Evolutionary conservation across 768 basidiomycete species (phyloP).

Genomic region (Boletus subcaerulescens): DNA sequence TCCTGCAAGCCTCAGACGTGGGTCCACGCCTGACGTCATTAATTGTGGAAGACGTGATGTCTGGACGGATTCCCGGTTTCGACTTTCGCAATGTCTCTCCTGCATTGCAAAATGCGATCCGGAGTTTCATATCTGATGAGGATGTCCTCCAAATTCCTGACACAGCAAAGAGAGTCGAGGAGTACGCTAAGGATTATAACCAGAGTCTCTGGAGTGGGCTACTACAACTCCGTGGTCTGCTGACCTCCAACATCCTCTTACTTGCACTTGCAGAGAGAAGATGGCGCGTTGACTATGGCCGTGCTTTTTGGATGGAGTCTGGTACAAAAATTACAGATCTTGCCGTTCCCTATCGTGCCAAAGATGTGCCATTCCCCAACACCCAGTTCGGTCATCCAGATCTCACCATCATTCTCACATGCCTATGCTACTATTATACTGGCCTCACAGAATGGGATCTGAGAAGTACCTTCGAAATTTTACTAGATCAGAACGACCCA

Average conservation of each 20-base stretch:
- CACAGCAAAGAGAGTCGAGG: neutral
- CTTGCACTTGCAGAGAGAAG: too few relatives aligned
- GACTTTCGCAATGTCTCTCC: neutral
- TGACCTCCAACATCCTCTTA: too few relatives aligned
- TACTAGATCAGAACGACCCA: too few relatives aligned
- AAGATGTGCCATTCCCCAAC: too few relatives aligned
- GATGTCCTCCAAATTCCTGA: neutral
- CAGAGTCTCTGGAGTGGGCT: too few relatives aligned
- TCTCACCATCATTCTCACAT: too few relatives aligned
- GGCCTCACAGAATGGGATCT: neutral
- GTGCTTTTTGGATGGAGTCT: neutral
- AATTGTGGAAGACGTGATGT: neutral
- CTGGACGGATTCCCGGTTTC: neutral
- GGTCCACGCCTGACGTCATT: neutral
- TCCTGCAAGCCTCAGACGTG: neutral
- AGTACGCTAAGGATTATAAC: neutral
- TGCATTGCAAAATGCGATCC: neutral
- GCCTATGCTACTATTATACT: too few relatives aligned
- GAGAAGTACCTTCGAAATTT: neutral
- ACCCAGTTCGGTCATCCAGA: too few relatives aligned
- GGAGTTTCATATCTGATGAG: neutral
- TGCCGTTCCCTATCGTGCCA: conserved; percentile 1
- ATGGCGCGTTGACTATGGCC: neutral
- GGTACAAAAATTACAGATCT: neutral
- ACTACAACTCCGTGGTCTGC: too few relatives aligned